Evolutionary conservation across 2,329 filamentous ascomycete genomes (phyloP), one percentile per base, ranked within the genome.

Genomic region (Neopestalotiopsis sp.): DNA sequence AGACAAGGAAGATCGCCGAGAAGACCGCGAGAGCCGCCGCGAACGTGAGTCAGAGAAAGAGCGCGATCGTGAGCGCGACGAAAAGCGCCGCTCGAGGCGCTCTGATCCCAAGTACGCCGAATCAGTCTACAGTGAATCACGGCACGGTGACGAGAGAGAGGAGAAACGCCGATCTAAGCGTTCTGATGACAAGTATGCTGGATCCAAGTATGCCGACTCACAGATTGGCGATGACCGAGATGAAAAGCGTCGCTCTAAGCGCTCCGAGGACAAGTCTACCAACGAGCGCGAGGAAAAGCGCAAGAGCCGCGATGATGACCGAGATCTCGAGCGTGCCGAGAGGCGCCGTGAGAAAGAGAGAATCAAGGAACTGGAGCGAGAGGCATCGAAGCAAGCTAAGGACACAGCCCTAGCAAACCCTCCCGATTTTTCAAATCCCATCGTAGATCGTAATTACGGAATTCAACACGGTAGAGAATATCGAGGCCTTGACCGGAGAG

Each of bases 381-480:
- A 71, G 73, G 7, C 67, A 70, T 14, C 71, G 75, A 64, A 73
- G 67, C 69, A 72, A 74, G 34, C 71, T 61, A 56, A 70, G 64
- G 42, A 73, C 34, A 49, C 67, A 7, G 72, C 71, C 61, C 72
- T 68, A 40, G 73, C 71, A 61, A 66, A 68, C 24, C 73, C 75
- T 40, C 72, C 67, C 45, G 73, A 74, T 59, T 73, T 69, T 49
- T 71, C 68, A 6, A 72, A 70, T 40, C 74, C 67, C 58, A 77
- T 76, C 59, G 72, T 74, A 67, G 65, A 73, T 73, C 69, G 76
- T 73, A 71, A 78, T 67, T 71, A 76, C 71, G 67, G 75, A 64
- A 75, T 78, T 68, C 73, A 80, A 58, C 75, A 78, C 70, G 74
- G 81, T 49, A 75, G 70, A 67, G 69, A 72, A 53, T 70, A 70